These are phyloP conservation scores for Candida suzukii DNA, from an alignment of 805 yeast genomes.

Conservation along the genomic window DNA sequence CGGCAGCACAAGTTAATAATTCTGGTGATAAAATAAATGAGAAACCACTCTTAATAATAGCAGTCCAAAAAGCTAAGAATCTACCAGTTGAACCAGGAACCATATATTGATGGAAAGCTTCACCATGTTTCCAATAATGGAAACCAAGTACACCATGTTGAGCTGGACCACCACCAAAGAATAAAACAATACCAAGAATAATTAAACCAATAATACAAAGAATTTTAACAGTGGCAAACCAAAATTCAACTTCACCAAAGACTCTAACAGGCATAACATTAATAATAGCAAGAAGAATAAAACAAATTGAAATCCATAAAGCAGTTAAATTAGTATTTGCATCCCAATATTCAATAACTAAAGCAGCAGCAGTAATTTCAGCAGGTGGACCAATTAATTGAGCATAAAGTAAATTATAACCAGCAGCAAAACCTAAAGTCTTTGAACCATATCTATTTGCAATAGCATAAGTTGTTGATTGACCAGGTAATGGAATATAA, in stretches of 20 bases:
- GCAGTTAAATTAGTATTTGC: slow-evolving; percentile 54
- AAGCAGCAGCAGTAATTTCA: slow-evolving; percentile 59
- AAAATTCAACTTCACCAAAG: slow-evolving; percentile 52
- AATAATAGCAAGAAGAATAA: slow-evolving; percentile 36
- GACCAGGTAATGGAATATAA: slow-evolving; percentile 53
- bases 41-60: slow-evolving; percentile 48
- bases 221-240: slow-evolving; percentile 60
- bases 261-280: slow-evolving; percentile 47
- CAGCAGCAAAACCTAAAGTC: slow-evolving; percentile 54
- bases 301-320: slow-evolving; percentile 51
- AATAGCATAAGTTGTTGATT: slow-evolving; percentile 53
- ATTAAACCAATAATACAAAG: slow-evolving; percentile 57
- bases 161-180: slow-evolving; percentile 55
- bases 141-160: slow-evolving; percentile 23
- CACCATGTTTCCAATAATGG: slow-evolving; percentile 20
- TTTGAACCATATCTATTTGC: slow-evolving; percentile 32
- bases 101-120: slow-evolving; percentile 40
- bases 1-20: slow-evolving; percentile 43
- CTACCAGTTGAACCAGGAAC: slow-evolving; percentile 44
- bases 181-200: slow-evolving; percentile 46
- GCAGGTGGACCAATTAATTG: slow-evolving; percentile 48
- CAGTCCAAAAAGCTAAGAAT: slow-evolving; percentile 51
- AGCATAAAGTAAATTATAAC: slow-evolving; percentile 39
- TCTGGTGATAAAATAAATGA: slow-evolving; percentile 53
- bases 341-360: slow-evolving; percentile 58